phyloP scores from a whole-genome alignment of 441 rosid species.

The Bocquillonia castaneifolia region DNA sequence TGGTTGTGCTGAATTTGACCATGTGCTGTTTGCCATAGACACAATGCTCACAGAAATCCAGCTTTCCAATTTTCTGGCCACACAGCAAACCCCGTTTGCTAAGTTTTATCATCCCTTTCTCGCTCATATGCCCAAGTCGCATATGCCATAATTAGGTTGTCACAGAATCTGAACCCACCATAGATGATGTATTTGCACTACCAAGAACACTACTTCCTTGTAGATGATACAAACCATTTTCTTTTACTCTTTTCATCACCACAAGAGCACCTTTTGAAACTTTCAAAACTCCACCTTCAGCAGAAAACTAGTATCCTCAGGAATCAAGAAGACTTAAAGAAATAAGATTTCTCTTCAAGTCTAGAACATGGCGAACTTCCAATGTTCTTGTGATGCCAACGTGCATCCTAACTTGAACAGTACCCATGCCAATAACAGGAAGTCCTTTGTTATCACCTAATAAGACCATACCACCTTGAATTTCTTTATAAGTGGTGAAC shows the following conservation, averaged over 20 bases:
- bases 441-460: neutral
- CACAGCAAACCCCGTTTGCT: neutral
- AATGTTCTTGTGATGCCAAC: neutral
- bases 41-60: neutral
- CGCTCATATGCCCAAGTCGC: neutral
- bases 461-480: neutral
- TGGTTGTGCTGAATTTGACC: neutral
- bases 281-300: neutral
- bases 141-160: neutral
- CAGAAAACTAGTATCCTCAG: neutral
- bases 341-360: neutral
- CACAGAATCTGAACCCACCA: neutral
- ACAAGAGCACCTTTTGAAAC: neutral
- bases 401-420: neutral
- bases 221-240: neutral
- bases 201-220: neutral
- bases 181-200: neutral
- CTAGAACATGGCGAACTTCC: neutral
- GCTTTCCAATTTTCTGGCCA: neutral
- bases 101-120: neutral
- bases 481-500: neutral
- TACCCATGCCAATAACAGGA: neutral
- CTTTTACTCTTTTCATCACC: neutral
- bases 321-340: neutral
- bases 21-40: neutral